A percentile compares a stretch with the other conserved stretches of the same genome.
Conservation (phyloP, 495 filamentous ascomycete genomes). For the Penicillium atrosanguineum region DNA sequence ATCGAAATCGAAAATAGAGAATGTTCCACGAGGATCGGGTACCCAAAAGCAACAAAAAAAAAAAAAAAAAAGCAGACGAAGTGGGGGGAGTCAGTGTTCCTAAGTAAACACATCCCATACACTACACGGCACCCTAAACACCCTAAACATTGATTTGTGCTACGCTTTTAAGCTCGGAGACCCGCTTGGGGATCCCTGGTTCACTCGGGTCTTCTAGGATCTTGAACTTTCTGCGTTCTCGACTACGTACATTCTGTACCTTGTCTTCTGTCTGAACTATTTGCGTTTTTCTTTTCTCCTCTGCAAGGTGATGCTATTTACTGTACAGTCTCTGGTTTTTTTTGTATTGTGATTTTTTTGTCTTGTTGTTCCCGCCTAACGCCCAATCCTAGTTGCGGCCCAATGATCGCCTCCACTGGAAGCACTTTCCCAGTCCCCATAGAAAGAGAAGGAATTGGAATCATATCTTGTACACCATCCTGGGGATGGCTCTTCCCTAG, state of each 20-base stretch:
- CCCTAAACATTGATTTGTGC: neutral
- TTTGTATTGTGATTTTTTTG: neutral
- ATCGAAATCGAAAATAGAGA: constrained; percentile 12
- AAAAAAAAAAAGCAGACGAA: constrained; percentile 9
- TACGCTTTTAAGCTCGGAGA: constrained; percentile 10
- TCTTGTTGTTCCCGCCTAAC: constrained; percentile 1
- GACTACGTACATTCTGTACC: neutral
- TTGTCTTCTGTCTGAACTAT: no score
- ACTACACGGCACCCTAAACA: no score
- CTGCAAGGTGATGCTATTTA: no score
- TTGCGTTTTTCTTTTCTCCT: no score
- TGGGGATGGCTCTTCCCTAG: neutral
- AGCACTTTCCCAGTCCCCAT: no score
- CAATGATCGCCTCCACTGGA: constrained; percentile 24
- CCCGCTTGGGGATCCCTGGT: constrained; percentile 16
- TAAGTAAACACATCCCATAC: no score
- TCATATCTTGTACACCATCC: neutral
- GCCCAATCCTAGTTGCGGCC: constrained; percentile 21
- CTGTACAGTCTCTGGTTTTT: neutral
- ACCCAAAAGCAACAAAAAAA: constrained; percentile 17
- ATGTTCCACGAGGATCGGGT: constrained; percentile 26
- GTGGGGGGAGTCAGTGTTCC: constrained; percentile 1
- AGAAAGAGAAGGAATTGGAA: neutral
- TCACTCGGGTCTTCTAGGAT: constrained; percentile 1
- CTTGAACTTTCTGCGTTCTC: neutral